A percentile compares a stretch with the other conserved stretches of the same genome.
These are phyloP conservation scores for Thuja plicata DNA, from an alignment of 83 land plant genomes.

Conservation along the genomic window DNA sequence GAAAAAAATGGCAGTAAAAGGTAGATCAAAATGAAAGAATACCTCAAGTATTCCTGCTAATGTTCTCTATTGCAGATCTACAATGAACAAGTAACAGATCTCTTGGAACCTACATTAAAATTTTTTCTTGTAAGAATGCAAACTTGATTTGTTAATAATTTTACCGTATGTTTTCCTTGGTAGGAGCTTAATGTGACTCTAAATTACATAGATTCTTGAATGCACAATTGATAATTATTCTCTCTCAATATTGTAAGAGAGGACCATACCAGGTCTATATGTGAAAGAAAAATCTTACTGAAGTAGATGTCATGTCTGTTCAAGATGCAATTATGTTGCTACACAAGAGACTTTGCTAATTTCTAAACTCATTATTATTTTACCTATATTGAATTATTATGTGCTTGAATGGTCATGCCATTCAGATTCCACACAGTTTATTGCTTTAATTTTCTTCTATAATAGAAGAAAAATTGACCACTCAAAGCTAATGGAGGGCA, in stretches of 20 bases:
- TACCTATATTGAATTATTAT: background rate
- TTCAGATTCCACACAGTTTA: background rate
- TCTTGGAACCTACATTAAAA: slow-evolving; percentile 37
- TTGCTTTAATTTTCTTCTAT: background rate
- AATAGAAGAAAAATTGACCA: background rate
- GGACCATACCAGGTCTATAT: slow-evolving; percentile 31
- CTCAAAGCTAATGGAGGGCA: slow-evolving; percentile 23
- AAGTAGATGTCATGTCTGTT: slow-evolving; percentile 36
- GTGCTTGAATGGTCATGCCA: background rate
- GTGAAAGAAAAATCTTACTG: slow-evolving; percentile 32
- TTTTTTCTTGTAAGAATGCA: slow-evolving; percentile 33
- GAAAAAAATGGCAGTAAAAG: no score
- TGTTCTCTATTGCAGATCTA: slow-evolving; percentile 38
- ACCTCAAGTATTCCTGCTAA: slow-evolving; percentile 17
- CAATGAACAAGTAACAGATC: slow-evolving; percentile 47
- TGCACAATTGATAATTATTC: background rate
- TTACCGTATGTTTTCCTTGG: background rate
- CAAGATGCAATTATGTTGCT: slow-evolving; percentile 30
- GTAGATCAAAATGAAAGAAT: background rate
- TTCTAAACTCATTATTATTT: background rate
- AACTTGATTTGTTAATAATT: background rate
- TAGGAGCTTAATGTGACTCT: background rate
- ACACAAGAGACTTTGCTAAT: slow-evolving; percentile 16
- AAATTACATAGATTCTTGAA: background rate
- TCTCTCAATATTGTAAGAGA: slow-evolving; percentile 19